Evolutionary conservation across 2,329 filamentous ascomycete species (phyloP), one percentile per base, ranked within the genome.

Genomic region (Cercospora beticola): DNA sequence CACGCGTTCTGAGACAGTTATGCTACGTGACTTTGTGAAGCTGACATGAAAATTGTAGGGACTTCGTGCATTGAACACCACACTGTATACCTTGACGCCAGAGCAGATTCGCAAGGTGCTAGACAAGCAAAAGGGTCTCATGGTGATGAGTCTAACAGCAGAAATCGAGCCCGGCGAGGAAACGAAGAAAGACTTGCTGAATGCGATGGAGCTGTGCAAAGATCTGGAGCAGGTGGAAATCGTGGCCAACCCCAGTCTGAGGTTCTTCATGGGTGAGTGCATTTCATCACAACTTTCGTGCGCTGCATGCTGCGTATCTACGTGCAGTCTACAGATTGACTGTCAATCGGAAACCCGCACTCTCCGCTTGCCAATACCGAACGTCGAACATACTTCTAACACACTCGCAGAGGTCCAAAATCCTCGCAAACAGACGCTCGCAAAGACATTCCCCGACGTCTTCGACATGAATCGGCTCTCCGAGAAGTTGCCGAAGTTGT

Each of bases 181-280:
- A 18, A 78, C 74, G 56, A 81, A 79, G 73, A 77, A 75, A 68
- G 70, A 75, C n/a, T 18, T 82, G 59, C 52, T 80, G 54, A 71
- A 76, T 10, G 74, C 73, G 6, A 64, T 82, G 59, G 74, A 74
- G 31, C 56, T 65, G 23, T 77, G 75, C 49, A 73, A 74, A 59
- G 71, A 76, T 58, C 64, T 81, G 56, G 80, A 82, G 70, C 79
- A 80, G 68, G 75, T 81, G 12, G 80, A 82, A 71, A 75, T 82
- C 40, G 76, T 82, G 23, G 79, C 76, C 1, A 79, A 79, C 62
- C 79, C 80, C 5, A 77, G 74, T 58, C 67, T 81, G 62, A 72
- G 78, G 56, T 80, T 81, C 70, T 78, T 77, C 62, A 78, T 80
- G 74, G 78, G 79, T 81, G 71, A 68, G 78, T 75, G 2, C 18